These are phyloP conservation scores for Aspergillus neoniger DNA, from an alignment of 2,329 filamentous ascomycete genomes.

Conservation along the genomic window DNA sequence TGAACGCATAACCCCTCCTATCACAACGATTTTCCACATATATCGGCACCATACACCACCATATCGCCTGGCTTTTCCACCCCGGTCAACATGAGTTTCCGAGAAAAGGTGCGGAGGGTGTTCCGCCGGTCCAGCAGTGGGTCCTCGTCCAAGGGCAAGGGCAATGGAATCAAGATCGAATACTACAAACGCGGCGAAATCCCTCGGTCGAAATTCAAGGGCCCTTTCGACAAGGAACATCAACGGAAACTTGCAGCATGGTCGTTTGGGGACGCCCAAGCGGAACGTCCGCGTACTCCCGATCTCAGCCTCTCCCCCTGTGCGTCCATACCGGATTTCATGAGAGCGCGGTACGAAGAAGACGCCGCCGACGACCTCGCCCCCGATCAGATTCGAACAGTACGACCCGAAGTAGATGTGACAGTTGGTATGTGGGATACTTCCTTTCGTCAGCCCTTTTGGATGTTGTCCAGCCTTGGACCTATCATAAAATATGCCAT, in stretches of 20 bases:
- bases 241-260: conserved; percentile 47
- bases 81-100: conserved; percentile 38
- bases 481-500: conserved; percentile 2
- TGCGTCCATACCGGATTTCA: conserved; percentile 30
- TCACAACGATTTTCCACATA: not conserved
- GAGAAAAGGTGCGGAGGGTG: conserved; percentile 40
- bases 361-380: conserved; percentile 17
- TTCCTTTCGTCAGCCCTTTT: not conserved
- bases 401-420: conserved; percentile 17
- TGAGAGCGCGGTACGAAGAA: conserved; percentile 26
- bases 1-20: conserved; percentile 11
- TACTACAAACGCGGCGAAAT: conserved; percentile 52
- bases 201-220: conserved; percentile 51
- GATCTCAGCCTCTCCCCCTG: conserved; percentile 43
- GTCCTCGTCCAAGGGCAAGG: conserved; percentile 23
- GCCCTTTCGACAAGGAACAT: conserved; percentile 50
- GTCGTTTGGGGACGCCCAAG: conserved; percentile 43
- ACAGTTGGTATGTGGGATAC: conserved; percentile 22
- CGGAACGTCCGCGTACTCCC: conserved; percentile 37
- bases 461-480: not conserved
- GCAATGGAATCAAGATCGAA: conserved; percentile 46
- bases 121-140: conserved; percentile 32
- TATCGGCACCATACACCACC: conserved; percentile 6
- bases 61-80: not conserved
- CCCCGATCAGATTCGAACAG: conserved; percentile 18